Base-by-base conservation (phyloP, 2,329 filamentous ascomycete genomes). In the Colletotrichum neosansevieriae region DNA sequence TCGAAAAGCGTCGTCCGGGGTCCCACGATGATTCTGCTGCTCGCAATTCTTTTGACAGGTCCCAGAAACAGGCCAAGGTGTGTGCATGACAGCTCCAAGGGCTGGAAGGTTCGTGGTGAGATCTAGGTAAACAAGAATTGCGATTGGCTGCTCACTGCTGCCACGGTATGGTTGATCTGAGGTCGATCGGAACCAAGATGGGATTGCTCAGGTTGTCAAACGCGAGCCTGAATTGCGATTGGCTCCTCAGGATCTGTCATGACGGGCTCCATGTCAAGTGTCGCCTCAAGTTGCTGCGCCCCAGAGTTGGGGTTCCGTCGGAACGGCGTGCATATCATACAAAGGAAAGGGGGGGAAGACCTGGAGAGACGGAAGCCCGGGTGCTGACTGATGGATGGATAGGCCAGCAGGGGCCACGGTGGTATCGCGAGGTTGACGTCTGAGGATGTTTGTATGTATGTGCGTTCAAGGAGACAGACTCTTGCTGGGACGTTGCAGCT, bases 221-320 rank as follows among this genome's bases (percentile, higher is more conserved):
- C 71, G 36, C 45, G 34, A 72, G 57, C 7, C 67, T 17, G 42
- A 71, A 73, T 77, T 79, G 77, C 77, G 77, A 78, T 78, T 79
- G 77, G 77, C 73, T 74, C 70, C 58, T 73, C 73, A 75, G 67
- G 70, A 69, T 62, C 72, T 72, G 71, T 69, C 59, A 72, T 74
- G 71, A 77, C 73, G 70, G 70, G 71, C 63, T 58, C 58, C 67
- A 54, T 69, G 67, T 67, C 63, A 69, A 53, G 51, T 67, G 63
- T 67, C 67, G 67, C 67, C 67, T 69, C 63, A 69, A 63, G 53
- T 69, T 69, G 63, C 67, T 69, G 63, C 67, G 67, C 67, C 67
- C 44, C 67, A 63, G 66, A 50, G 61, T 69, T 60, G 61, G 66
- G 56, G 63, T 38, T 66, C 66, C 66, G 61, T 66, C 63, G 62